These are phyloP conservation scores for Nasturtium officinale DNA, from an alignment of 345 rosid genomes.

Conservation along the genomic window DNA sequence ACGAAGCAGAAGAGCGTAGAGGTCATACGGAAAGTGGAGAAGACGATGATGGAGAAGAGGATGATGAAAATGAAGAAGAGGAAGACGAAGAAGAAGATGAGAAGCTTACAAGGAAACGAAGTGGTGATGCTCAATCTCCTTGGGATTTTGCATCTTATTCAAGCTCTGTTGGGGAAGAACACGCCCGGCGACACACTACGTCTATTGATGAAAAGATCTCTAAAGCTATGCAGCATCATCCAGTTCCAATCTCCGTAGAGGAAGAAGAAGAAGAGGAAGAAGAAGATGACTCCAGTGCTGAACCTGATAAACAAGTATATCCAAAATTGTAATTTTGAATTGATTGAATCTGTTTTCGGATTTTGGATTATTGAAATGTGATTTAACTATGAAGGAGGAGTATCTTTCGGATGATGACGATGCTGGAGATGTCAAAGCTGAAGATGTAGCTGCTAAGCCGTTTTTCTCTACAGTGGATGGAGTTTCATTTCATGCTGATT, in stretches of 20 bases:
- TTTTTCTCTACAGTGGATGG: constrained; percentile 75
- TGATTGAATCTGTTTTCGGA: not conserved
- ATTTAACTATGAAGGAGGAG: constrained; percentile 56
- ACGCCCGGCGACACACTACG: constrained; percentile 88
- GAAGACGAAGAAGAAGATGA: constrained; percentile 45
- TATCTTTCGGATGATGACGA: constrained; percentile 69
- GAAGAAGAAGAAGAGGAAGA: constrained; percentile 39
- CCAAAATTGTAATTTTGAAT: not conserved
- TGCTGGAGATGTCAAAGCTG: constrained; percentile 44
- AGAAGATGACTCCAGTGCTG: constrained; percentile 51
- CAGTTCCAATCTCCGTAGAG: constrained; percentile 41
- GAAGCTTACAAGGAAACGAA: constrained; percentile 30
- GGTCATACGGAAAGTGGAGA: constrained; percentile 36
- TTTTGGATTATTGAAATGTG: not conserved
- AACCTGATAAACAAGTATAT: constrained; percentile 65
- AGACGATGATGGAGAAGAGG: constrained; percentile 45
- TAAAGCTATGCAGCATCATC: constrained; percentile 53
- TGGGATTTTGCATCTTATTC: constrained; percentile 90
- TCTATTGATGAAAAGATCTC: constrained; percentile 85
- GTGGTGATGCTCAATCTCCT: constrained; percentile 62
- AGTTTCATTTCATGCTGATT: constrained; percentile 76
- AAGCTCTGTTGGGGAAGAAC: constrained; percentile 87
- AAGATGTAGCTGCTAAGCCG: constrained; percentile 50
- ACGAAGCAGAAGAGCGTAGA: constrained; percentile 39
- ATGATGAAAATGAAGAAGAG: constrained; percentile 31